Percentiles rank a stretch among this genome's conserved stretches.
phyloP scores from a whole-genome alignment of 768 basidiomycete genomes.

The Leucosporidium scottii region DNA sequence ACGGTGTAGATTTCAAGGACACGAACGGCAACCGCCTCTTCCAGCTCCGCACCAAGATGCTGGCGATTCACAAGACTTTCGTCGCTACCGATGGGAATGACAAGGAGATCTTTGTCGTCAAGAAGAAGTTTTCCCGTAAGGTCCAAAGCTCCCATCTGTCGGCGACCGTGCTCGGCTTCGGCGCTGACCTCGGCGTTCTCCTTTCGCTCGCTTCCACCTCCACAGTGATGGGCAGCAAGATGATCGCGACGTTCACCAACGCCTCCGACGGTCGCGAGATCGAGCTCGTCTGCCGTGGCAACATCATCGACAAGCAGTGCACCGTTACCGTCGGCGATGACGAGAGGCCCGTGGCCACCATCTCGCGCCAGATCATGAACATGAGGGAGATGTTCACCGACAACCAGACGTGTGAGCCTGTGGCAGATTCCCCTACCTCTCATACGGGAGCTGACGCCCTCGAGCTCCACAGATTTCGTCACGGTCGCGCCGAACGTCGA shows the following conservation, averaged over 20 bases:
- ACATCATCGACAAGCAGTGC: constrained; percentile 40
- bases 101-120: constrained; percentile 35
- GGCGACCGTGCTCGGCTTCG: too few species aligned
- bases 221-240: constrained; percentile 39
- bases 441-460: not conserved
- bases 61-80: constrained; percentile 37
- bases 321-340: constrained; percentile 35
- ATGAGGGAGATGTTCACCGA: constrained; percentile 39
- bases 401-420: constrained; percentile 33
- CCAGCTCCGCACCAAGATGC: constrained; percentile 37
- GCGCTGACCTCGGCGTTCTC: too few species aligned
- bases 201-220: constrained; percentile 18
- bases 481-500: constrained; percentile 41
- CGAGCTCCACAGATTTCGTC: constrained; percentile 38
- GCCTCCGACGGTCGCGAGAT: constrained; percentile 32
- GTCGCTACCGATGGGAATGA: constrained; percentile 34
- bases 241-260: constrained; percentile 40
- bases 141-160: not conserved
- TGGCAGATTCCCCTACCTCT: not conserved
- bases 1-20: constrained; percentile 39
- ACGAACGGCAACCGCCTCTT: constrained; percentile 38
- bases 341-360: constrained; percentile 38
- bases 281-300: constrained; percentile 38
- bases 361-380: constrained; percentile 38
- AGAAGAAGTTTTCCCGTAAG: not conserved